Evolutionary conservation across 1,284 basidiomycete species (phyloP).

Genomic region (Anthracocystis panici-leucophaei): DNA sequence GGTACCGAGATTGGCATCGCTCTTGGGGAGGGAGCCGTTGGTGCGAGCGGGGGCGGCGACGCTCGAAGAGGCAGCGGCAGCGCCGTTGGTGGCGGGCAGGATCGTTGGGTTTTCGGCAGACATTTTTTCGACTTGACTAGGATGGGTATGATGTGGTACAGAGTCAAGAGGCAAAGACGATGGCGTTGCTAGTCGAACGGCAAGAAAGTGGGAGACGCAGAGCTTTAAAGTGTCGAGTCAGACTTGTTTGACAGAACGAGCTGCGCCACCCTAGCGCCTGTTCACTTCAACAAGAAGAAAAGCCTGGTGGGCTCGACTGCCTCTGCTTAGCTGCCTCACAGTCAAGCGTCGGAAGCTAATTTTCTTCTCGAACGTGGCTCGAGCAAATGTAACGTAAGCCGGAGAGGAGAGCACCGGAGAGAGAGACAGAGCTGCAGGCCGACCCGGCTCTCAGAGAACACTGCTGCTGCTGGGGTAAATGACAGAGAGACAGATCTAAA

Average conservation of each 20-base stretch:
- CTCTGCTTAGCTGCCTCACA: too few species aligned
- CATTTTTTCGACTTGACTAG: slow-evolving; percentile 48
- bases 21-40: slow-evolving; percentile 75
- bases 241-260: slow-evolving; percentile 1
- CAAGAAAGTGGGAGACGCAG: slow-evolving; percentile 5
- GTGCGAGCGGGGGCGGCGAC: slow-evolving; percentile 44
- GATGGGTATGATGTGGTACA: slow-evolving; percentile 9
- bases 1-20: slow-evolving; percentile 77
- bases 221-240: slow-evolving; percentile 16
- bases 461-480: too few species aligned
- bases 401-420: background rate
- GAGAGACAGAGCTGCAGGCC: background rate
- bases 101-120: slow-evolving; percentile 69
- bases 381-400: background rate
- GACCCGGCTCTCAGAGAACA: too few species aligned
- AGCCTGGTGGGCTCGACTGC: too few species aligned
- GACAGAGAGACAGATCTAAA: too few species aligned
- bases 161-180: background rate
- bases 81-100: slow-evolving; percentile 59
- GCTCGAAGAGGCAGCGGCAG: slow-evolving; percentile 46
- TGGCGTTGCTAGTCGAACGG: slow-evolving; percentile 4
- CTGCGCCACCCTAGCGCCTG: slow-evolving; percentile 1
- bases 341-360: too few species aligned
- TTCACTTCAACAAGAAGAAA: background rate
- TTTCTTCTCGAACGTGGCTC: background rate